A percentile compares a stretch with the other conserved stretches of the same genome.
These are phyloP conservation scores for Fusarium drepaniforme DNA, from an alignment of 2,329 filamentous ascomycete genomes.

Conservation along the genomic window DNA sequence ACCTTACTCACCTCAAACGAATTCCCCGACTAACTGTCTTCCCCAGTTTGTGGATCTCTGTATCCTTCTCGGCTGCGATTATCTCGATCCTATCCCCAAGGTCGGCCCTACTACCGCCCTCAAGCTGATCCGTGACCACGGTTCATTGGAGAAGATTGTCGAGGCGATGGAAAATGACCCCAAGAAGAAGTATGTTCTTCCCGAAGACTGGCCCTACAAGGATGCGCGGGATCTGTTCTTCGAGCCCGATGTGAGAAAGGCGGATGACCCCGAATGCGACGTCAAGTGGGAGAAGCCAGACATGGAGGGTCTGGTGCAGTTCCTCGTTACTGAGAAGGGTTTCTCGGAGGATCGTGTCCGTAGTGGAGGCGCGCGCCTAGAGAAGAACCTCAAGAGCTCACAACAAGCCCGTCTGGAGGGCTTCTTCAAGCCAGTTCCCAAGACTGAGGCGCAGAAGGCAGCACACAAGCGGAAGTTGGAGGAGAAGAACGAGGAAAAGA, in stretches of 20 bases:
- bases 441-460: constrained; percentile 88
- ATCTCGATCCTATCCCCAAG: constrained; percentile 96
- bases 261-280: constrained; percentile 89
- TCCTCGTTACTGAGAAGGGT: constrained; percentile 92
- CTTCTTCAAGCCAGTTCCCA: constrained; percentile 95
- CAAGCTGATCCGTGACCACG: constrained; percentile 94
- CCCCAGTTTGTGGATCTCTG: constrained; percentile 94
- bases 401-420: constrained; percentile 94
- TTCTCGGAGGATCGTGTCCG: constrained; percentile 97
- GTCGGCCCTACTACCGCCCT: constrained; percentile 92
- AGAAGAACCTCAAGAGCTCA: constrained; percentile 90
- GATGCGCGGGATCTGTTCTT: constrained; percentile 95
- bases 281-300: constrained; percentile 99
- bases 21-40: constrained; percentile 17
- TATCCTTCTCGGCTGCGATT: constrained; percentile 97
- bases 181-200: constrained; percentile 85
- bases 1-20: neutral
- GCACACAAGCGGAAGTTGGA: constrained; percentile 93
- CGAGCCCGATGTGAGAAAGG: constrained; percentile 86
- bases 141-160: constrained; percentile 87
- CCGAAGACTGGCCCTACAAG: constrained; percentile 96
- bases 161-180: constrained; percentile 81
- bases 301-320: constrained; percentile 88
- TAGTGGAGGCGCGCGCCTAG: constrained; percentile 79
- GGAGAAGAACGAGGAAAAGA: constrained; percentile 90